These are phyloP conservation scores for Pseudozyma tsukubaensis DNA, from an alignment of 1,284 basidiomycete genomes.

Conservation along the genomic window DNA sequence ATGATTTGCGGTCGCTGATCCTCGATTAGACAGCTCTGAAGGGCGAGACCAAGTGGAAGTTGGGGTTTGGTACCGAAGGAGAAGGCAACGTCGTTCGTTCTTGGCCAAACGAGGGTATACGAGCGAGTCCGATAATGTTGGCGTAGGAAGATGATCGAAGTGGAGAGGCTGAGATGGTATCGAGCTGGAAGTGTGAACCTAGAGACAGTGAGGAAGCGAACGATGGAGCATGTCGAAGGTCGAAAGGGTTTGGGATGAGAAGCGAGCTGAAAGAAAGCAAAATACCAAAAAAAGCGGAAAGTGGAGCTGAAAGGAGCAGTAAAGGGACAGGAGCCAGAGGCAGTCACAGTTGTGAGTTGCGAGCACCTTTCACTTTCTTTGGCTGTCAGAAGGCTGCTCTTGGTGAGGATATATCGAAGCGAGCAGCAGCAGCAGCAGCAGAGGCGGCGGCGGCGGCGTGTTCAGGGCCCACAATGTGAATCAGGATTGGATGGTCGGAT, in stretches of 20 bases:
- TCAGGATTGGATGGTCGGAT: not conserved
- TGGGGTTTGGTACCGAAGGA: no score
- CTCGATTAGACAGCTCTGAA: no score
- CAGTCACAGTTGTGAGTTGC: no score
- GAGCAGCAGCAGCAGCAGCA: conserved; percentile 8
- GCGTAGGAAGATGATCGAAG: not conserved
- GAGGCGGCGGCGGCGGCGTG: not conserved
- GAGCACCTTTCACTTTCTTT: not conserved
- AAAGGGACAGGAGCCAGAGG: not conserved
- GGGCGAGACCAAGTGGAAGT: no score
- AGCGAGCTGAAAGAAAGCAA: conserved; percentile 1
- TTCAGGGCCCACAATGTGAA: no score
- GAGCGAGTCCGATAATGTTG: no score
- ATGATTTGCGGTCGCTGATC: no score
- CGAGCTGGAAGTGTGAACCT: not conserved
- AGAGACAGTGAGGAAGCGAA: not conserved
- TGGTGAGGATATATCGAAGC: not conserved
- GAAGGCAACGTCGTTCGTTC: no score
- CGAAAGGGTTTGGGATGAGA: not conserved
- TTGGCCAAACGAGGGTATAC: no score
- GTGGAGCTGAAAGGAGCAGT: not conserved
- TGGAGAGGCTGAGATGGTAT: not conserved
- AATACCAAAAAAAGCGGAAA: not conserved
- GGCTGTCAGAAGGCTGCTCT: not conserved
- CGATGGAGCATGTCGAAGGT: not conserved